Base-by-base conservation (phyloP, 306 rosid species). In the Potentilla sterilis region DNA sequence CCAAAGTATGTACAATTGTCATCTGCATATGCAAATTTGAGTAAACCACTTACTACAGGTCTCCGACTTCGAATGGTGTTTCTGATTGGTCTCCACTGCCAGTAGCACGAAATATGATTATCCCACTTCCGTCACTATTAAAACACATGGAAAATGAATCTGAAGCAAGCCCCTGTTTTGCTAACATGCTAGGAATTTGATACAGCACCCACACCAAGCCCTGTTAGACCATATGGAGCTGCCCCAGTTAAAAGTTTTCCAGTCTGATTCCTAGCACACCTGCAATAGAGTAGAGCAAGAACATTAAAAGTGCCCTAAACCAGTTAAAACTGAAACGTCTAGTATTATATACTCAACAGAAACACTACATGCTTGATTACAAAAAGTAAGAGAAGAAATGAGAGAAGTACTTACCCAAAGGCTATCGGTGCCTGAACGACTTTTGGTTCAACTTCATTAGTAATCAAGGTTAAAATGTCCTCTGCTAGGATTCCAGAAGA, bases 71-170 rank as follows among this genome's bases (percentile, higher is more conserved):
- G 81, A 95, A 84, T 77, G 96, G 93, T 12, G 99, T 96, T 81
- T 92, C 82, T 64, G 83, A 76, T 80, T 90, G 94, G 80, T 38
- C 83, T 22, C 74, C 49, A 78, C 88, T 89, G 67, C 91, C 91
- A 77, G 77, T 83, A 76, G 89, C 97, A 58, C 99, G 98, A 77
- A 92, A 96, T 6, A 83, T 80, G 82, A 92, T 92, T 83, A 93
- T 89, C 77, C 97, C 97, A 51, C 22, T 0, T 47, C 89, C 90
- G 75, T 90, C 85, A 48, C 7, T 3, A 63, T 92, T 92, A 74
- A 96, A 96, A 83, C 99, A 92, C 98, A 96, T 88, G 74, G 99
- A 90, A 81, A 96, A 92, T 3, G 97, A 92, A 85, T 94, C 80
- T 47, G 90, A 81, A 49, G 86, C 84, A 64, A 86, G 70, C 18